Evolutionary conservation across 768 basidiomycete species (phyloP).

Genomic region (Macrolepiota dolichaula): DNA sequence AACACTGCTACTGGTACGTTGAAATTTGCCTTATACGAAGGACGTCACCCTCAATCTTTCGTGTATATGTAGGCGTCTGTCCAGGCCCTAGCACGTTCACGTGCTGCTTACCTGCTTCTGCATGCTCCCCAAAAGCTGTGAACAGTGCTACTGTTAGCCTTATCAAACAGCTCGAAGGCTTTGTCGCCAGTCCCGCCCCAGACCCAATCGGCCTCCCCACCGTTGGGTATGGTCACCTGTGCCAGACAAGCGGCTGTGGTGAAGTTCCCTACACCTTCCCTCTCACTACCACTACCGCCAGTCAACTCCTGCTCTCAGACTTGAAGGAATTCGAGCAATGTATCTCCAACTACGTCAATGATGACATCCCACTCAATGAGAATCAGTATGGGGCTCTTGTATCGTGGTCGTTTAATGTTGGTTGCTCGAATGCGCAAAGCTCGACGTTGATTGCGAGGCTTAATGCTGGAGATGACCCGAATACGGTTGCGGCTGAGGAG

Average conservation of each 20-base stretch:
- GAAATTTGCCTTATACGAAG: too few species aligned
- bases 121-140: conserved; percentile 17
- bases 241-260: conserved; percentile 15
- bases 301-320: conserved; percentile 26
- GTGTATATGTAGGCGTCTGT: conserved; percentile 20
- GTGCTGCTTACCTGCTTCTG: conserved; percentile 22
- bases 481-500: conserved; percentile 30
- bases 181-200: conserved; percentile 26
- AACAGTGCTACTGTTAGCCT: conserved; percentile 26
- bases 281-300: conserved; percentile 24
- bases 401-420: conserved; percentile 29
- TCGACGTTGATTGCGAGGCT: conserved; percentile 27
- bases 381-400: conserved; percentile 31
- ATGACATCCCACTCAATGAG: conserved; percentile 23
- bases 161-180: conserved; percentile 29
- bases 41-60: neutral
- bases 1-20: conserved; percentile 19
- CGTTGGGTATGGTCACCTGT: conserved; percentile 32
- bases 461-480: conserved; percentile 28
- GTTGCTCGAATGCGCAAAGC: conserved; percentile 22
- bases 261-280: conserved; percentile 30
- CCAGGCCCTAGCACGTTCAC: conserved; percentile 23
- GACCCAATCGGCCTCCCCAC: conserved; percentile 32
- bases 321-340: conserved; percentile 20
- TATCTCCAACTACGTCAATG: conserved; percentile 20